Base-by-base conservation (phyloP, 1,284 basidiomycete species). In the Volvariella volvacea region DNA sequence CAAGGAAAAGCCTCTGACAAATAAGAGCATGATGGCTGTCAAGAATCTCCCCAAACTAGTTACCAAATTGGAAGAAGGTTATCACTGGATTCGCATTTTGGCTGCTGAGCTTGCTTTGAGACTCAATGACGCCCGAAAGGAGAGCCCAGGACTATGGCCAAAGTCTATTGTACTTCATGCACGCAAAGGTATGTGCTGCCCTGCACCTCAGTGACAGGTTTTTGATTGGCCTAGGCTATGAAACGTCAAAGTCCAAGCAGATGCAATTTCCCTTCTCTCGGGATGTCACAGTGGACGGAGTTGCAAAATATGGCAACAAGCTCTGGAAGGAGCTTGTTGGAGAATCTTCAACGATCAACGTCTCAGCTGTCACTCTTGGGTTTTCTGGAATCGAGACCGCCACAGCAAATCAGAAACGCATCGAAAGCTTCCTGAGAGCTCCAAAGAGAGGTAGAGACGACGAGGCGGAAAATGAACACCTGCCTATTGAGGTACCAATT, bases 11-110 rank as follows among this genome's bases (percentile, higher is more conserved):
- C 74, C 86, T 2, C 70, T 76, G 0, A 68, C 86, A 32, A 83
- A 77, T 50, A 96, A 96, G 67, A 92, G 88, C 52, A 97, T 97
- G 93, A 68, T 92, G 42, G 91, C 92, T 0, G 86, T 90, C 8
- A 97, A 97, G 63, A 96, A 95, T 56, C 77, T 95, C 17, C 80
- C 84, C 0, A 80, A 82, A 17, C 78, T 84, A 1, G 82, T 96
- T 28, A 84, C 74, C 1, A 83, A 80, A 30, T 65, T 76, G 9
- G 68, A 78, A 4, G 83, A 93, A 52, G 92, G 90, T 0, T 71
- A 80, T 41, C 88, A 93, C 51, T 99, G 95, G 96, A 76, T 99
- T 25, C 74, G 83, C 3, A 86, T 98, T 7, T 78, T 98, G 15
- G 83, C 92, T 7, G 89, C 92, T 12, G 95, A 99, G 57, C 73